Evolutionary conservation across 306 rosid genomes (phyloP).

Genomic region (Begonia fuchsioides): DNA sequence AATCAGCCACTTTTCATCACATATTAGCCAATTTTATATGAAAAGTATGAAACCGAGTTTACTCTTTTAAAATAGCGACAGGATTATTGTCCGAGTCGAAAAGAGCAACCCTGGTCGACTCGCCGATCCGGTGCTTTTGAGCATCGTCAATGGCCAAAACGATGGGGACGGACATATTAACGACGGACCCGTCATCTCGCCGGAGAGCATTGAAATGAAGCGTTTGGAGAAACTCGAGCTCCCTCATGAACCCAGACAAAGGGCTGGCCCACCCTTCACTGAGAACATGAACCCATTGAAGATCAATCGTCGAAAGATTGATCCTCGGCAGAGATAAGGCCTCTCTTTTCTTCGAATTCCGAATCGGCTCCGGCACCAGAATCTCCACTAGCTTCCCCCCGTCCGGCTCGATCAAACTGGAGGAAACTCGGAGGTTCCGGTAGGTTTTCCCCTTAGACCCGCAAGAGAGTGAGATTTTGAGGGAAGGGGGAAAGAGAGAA

Average conservation of each 20-base stretch:
- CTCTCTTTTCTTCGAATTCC: constrained; percentile 41
- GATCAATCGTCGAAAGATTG: constrained; percentile 53
- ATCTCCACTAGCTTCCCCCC: constrained; percentile 85
- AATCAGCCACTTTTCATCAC: too few relatives aligned
- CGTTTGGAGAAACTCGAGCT: constrained; percentile 99
- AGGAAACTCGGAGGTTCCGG: constrained; percentile 38
- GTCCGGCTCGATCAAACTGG: constrained; percentile 75
- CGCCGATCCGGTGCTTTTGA: constrained; percentile 57
- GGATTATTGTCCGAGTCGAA: constrained; percentile 45
- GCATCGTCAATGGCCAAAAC: constrained; percentile 81
- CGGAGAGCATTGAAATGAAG: constrained; percentile 96
- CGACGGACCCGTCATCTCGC: constrained; percentile 57
- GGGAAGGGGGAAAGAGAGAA: constrained; percentile 33
- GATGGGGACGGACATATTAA: constrained; percentile 91
- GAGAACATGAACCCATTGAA: constrained; percentile 82
- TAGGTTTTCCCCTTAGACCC: constrained; percentile 6
- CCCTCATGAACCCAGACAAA: constrained; percentile 78
- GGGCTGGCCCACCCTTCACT: constrained; percentile 99
- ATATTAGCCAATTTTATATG: neutral
- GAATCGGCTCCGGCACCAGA: constrained; percentile 34
- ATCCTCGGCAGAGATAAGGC: constrained; percentile 53
- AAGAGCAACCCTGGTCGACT: constrained; percentile 60
- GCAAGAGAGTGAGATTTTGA: constrained; percentile 14
- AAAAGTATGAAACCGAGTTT: constrained; percentile 4
- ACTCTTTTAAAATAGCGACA: constrained; percentile 80